Conservation (phyloP, 164 flowering plant genomes). For the Magnolia kwangsiensis region DNA sequence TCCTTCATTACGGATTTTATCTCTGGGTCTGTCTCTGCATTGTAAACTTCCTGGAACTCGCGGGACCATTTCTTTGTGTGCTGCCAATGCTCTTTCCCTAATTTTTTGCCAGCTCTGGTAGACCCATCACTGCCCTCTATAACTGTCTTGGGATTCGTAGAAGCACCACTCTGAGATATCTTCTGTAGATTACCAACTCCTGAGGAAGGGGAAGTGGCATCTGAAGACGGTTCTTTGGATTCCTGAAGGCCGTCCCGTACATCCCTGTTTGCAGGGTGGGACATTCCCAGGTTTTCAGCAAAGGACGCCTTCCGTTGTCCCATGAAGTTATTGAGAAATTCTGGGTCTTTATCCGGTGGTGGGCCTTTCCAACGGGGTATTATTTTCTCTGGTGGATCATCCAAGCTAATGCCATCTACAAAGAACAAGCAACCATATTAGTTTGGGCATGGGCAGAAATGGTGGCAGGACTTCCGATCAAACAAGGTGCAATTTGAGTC, state of each 20-base stretch:
- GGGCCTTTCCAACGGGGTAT: constrained; percentile 92
- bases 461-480: background rate
- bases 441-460: background rate
- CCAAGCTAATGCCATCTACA: constrained; percentile 86
- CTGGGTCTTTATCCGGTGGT: constrained; percentile 48
- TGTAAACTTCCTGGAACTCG: constrained; percentile 71
- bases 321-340: constrained; percentile 40
- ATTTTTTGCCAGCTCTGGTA: constrained; percentile 61
- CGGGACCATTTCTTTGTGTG: constrained; percentile 94
- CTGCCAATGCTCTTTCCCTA: constrained; percentile 91
- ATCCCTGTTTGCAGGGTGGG: constrained; percentile 21
- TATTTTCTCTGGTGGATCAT: constrained; percentile 85
- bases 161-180: constrained; percentile 18
- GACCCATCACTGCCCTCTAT: constrained; percentile 90
- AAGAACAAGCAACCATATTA: background rate
- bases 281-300: constrained; percentile 20
- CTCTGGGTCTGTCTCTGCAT: constrained; percentile 86
- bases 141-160: constrained; percentile 45
- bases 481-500: background rate
- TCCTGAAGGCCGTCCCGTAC: constrained; percentile 21
- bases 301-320: constrained; percentile 36
- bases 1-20: constrained; percentile 73
- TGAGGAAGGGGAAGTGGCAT: constrained; percentile 17
- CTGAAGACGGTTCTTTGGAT: constrained; percentile 16
- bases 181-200: constrained; percentile 15